Evolutionary conservation across 2,329 filamentous ascomycete species (phyloP), one percentile per base, ranked within the genome.

Genomic region (Aspergillus cejpii): DNA sequence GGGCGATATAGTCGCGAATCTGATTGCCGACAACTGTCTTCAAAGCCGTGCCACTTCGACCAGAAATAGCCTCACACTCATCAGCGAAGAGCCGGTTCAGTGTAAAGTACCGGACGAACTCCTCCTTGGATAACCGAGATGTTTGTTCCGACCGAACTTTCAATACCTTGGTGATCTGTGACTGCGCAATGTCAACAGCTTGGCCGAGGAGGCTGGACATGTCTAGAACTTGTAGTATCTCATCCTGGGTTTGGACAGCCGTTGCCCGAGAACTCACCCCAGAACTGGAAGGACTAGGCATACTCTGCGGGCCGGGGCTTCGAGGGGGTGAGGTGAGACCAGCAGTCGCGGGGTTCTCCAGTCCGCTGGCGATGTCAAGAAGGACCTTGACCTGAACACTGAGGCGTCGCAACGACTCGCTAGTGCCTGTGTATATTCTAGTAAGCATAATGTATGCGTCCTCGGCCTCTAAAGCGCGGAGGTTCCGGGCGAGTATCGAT

Each of bases 351-450:
- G 72, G 69, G 11, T 67, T 68, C 24, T 72, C 64, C 27, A 72
- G 52, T 17, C 67, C 67, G 62, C 89, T 95, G 1, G 90, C 92
- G 15, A 95, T 86, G 65, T 98, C 92, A 7, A 98, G 75, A n/a
- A 98, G 70, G 7, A 97, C 83, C 65, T 98, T 98, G 44, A 92
- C 85, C 63, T 97, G 91, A 0, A 88, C 90, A 14, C 87, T 88
- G 6, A 96, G 72, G 58, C 92, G 79, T 45, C 92, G 78, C 38
- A 98, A 65, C 3, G 87, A 87, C 69, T 98, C 92, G 3, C 91
- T 85, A 6, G 96, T 84, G 26, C 85, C 82, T 14, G 89, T 84
- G 60, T 97, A 98, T 12, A 94, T 85, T 45, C 81, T 86, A 23
- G 81, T 74, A 11, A 97, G 77, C 56, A 97, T 78, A 5, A 83